Base-by-base conservation (phyloP, 2,329 filamentous ascomycete genomes). In the Stagonosporopsis cucurbitacearum region DNA sequence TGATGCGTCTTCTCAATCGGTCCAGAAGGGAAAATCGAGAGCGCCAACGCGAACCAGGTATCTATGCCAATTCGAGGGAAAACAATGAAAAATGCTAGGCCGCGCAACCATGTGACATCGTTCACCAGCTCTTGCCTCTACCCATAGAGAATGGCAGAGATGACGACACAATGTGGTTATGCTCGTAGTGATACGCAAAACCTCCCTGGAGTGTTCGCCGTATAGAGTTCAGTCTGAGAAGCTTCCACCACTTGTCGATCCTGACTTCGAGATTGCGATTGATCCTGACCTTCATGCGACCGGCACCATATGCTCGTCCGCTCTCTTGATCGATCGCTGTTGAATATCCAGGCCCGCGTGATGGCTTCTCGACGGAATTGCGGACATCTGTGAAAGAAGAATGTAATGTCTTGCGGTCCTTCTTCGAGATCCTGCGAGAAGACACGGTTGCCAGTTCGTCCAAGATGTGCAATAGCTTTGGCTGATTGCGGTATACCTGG, bases 241-340 rank as follows among this genome's bases (percentile, higher is more conserved):
- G 77, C 73, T 91, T 91, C 88, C 88, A 91, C 88, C 88, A 91
- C 61, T 83, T 82, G 72, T 91, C 87, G 46, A 91, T 85, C 46
- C 78, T 81, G 78, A 90, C 84, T 49, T 83, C 80, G 2, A 85
- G 84, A 42, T 81, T 82, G 20, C 80, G 79, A 49, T 83, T 80
- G 51, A 90, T 83, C 52, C 83, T 82, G 35, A 91, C 79, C 11
- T 70, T 70, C 76, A 89, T 79, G 54, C 86, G 81, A 55, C 82
- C 87, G 11, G 63, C 70, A 6, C 88, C 88, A 58, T 87, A 86
- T 44, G 81, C 79, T 22, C 79, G 79, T 23, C 85, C 85, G 1
- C 81, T 84, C 32, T 88, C 82, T 42, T 84, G 77, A 58, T 88
- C 81, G 47, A 88, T 80, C 7, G 87, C 86, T 20, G 82, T 89